Conservation (phyloP, 2,329 filamentous ascomycete species). For the Cercospora brassicicola region DNA sequence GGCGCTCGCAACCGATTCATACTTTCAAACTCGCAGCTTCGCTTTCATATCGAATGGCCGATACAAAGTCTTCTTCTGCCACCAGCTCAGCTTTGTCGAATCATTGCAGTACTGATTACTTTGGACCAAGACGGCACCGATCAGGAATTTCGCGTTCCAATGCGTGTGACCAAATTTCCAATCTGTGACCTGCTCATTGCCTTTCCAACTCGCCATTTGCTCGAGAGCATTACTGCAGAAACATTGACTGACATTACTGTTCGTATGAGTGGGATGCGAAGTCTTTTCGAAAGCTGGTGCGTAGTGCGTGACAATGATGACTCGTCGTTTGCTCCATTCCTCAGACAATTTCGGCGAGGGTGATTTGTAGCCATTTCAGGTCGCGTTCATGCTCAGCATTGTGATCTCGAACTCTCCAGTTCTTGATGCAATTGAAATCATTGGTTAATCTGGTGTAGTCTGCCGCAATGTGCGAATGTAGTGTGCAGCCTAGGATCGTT, state of each 20-base stretch:
- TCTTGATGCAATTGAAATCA: constrained; percentile 56
- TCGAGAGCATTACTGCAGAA: constrained; percentile 48
- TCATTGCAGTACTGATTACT: constrained; percentile 41
- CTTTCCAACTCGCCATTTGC: constrained; percentile 23
- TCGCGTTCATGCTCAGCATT: constrained; percentile 52
- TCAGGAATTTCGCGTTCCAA: constrained; percentile 42
- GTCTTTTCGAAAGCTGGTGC: constrained; percentile 53
- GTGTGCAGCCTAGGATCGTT: constrained; percentile 57
- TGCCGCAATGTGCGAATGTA: constrained; percentile 54
- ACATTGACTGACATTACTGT: constrained; percentile 50
- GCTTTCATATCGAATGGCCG: constrained; percentile 19
- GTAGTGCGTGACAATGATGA: constrained; percentile 56
- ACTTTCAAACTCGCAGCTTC: neutral
- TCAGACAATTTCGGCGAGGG: constrained; percentile 35
- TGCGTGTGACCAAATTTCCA: constrained; percentile 55
- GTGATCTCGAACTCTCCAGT: constrained; percentile 53
- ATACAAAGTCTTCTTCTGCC: constrained; percentile 23
- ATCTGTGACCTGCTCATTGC: constrained; percentile 17
- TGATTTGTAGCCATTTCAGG: constrained; percentile 50
- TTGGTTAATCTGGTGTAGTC: constrained; percentile 42
- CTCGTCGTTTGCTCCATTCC: constrained; percentile 1
- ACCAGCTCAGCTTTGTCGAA: constrained; percentile 29
- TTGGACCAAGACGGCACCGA: constrained; percentile 37
- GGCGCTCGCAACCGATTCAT: neutral
- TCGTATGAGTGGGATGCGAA: constrained; percentile 50